phyloP scores from a whole-genome alignment of 2,329 filamentous ascomycete genomes.

The Tolypocladium capitatum region DNA sequence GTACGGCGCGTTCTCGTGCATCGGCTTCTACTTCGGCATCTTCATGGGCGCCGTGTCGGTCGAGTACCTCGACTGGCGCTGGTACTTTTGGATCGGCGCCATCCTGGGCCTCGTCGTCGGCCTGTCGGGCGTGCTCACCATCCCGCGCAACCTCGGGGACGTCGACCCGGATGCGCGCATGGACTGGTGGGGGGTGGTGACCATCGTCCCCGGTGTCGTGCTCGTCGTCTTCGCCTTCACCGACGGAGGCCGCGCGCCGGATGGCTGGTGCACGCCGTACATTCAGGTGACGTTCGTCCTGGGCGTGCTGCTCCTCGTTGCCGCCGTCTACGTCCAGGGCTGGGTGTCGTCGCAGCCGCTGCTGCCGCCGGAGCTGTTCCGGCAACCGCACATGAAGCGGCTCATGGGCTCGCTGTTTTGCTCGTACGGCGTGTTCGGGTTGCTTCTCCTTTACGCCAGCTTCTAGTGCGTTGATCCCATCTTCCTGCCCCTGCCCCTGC shows the following conservation, averaged over 20 bases:
- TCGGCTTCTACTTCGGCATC: constrained; percentile 53
- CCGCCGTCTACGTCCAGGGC: constrained; percentile 57
- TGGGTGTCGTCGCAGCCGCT: constrained; percentile 57
- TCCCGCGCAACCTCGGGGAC: constrained; percentile 21
- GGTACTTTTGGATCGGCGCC: constrained; percentile 58
- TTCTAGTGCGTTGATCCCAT: too few relatives aligned
- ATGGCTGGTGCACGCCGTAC: constrained; percentile 62
- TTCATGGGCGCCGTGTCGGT: constrained; percentile 51
- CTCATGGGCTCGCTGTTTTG: constrained; percentile 49
- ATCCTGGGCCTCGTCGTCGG: constrained; percentile 30
- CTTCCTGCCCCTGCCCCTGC: too few relatives aligned
- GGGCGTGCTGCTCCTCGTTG: constrained; percentile 45
- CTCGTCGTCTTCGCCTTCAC: constrained; percentile 66
- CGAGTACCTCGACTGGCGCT: constrained; percentile 49
- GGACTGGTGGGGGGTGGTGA: constrained; percentile 53
- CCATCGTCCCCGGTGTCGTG: constrained; percentile 51
- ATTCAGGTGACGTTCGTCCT: constrained; percentile 52
- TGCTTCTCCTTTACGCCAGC: constrained; percentile 58
- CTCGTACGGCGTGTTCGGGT: constrained; percentile 53
- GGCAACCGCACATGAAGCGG: constrained; percentile 53
- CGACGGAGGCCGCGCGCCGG: constrained; percentile 53
- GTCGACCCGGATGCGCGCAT: constrained; percentile 28
- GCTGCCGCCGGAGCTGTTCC: constrained; percentile 57
- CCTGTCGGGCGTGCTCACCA: constrained; percentile 27
- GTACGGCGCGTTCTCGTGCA: constrained; percentile 43